Evolutionary conservation across 108 stramenopile species (phyloP).

Genomic region (Cyclostephanos tholiformis): DNA sequence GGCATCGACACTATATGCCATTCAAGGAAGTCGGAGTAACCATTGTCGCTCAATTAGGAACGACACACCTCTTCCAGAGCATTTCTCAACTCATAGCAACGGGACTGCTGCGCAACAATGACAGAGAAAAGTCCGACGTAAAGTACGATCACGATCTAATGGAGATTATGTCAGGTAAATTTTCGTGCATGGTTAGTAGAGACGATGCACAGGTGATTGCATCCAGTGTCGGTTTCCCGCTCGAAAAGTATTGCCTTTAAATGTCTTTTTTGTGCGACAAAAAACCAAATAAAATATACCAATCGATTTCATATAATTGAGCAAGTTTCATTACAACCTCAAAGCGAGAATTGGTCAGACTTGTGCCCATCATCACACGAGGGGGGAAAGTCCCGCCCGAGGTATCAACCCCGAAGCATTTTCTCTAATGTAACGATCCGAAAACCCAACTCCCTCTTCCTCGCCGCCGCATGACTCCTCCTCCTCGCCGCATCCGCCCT

Average conservation of each 20-base stretch:
- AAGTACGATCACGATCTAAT: constrained; percentile 15
- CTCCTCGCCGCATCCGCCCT: constrained; percentile 41
- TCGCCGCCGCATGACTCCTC: constrained; percentile 22
- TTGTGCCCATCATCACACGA: no score
- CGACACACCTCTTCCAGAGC: constrained; percentile 24
- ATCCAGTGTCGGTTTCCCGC: constrained; percentile 49
- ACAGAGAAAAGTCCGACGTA: constrained; percentile 16
- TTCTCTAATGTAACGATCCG: constrained; percentile 38
- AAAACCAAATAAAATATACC: not conserved
- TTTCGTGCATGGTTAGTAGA: constrained; percentile 34
- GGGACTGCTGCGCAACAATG: constrained; percentile 29
- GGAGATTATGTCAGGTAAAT: constrained; percentile 35
- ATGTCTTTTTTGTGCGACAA: not conserved
- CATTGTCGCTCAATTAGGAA: constrained; percentile 30
- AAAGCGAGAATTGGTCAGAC: no score
- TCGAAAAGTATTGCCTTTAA: constrained; percentile 37
- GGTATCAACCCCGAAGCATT: constrained; percentile 8
- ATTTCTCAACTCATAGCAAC: constrained; percentile 41
- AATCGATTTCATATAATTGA: no score
- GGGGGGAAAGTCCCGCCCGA: not conserved
- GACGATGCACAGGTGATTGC: constrained; percentile 51
- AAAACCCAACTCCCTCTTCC: constrained; percentile 47
- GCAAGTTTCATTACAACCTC: no score
- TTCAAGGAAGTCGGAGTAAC: constrained; percentile 1
- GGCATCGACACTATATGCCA: constrained; percentile 26